Percentiles rank a stretch among this genome's conserved stretches.
Evolutionary conservation across 345 rosid species (phyloP).

Genomic region (Luvunga scandens): DNA sequence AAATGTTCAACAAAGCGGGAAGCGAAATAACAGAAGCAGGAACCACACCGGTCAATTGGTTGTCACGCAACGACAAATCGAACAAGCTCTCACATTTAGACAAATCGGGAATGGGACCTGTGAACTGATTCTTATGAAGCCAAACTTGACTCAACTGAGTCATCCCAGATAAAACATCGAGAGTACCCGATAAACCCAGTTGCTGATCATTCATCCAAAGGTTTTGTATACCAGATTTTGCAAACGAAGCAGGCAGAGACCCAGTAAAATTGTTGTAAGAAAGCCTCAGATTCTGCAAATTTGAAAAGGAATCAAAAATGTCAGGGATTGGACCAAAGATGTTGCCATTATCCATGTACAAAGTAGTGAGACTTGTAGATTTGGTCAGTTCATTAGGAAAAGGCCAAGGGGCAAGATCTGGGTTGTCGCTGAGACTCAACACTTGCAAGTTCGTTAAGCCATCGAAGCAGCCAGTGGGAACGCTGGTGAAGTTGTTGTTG

Average conservation of each 20-base stretch:
- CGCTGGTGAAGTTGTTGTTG: conserved; percentile 49
- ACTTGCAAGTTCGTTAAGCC: conserved; percentile 53
- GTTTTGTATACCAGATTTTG: conserved; percentile 39
- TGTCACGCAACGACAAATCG: conserved; percentile 79
- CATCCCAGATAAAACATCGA: conserved; percentile 64
- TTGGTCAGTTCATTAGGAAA: conserved; percentile 53
- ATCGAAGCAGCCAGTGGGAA: conserved; percentile 51
- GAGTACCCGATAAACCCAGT: conserved; percentile 53
- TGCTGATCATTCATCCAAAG: conserved; percentile 72
- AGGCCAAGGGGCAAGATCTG: conserved; percentile 41
- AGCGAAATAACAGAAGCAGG: conserved; percentile 42
- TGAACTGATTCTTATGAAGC: conserved; percentile 69
- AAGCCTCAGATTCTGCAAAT: conserved; percentile 48
- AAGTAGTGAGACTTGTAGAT: conserved; percentile 35
- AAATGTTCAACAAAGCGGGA: conserved; percentile 35
- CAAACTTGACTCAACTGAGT: conserved; percentile 49
- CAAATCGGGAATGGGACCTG: conserved; percentile 77
- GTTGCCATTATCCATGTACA: conserved; percentile 42
- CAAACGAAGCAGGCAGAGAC: conserved; percentile 54
- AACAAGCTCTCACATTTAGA: conserved; percentile 43
- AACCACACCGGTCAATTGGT: conserved; percentile 61
- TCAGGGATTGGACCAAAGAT: conserved; percentile 60
- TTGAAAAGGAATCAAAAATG: conserved; percentile 43
- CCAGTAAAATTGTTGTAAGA: conserved; percentile 81
- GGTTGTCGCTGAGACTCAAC: conserved; percentile 43